These are phyloP conservation scores for Zopfia rhizophila DNA, from an alignment of 2,329 filamentous ascomycete genomes.

Conservation along the genomic window DNA sequence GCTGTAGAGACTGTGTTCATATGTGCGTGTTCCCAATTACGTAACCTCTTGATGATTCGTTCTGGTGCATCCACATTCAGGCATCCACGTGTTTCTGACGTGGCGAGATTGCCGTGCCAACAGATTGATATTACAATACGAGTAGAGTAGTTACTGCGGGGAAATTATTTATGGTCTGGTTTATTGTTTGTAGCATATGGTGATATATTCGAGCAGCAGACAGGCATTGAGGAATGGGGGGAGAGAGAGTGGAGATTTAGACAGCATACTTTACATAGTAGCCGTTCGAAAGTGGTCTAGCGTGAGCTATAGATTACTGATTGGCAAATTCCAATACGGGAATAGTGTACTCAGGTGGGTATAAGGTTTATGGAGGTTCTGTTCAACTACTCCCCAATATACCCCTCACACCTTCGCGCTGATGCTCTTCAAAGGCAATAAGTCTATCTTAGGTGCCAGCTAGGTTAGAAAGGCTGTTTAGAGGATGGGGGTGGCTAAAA, in stretches of 20 bases:
- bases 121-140: constrained; percentile 31
- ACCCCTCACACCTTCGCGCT: constrained; percentile 10
- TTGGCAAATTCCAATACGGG: constrained; percentile 5
- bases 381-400: constrained; percentile 3
- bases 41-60: no score
- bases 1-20: no score
- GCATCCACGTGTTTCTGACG: no score
- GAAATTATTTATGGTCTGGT: constrained; percentile 1
- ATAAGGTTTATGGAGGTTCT: constrained; percentile 4
- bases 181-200: constrained; percentile 2
- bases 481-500: constrained; percentile 5
- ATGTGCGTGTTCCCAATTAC: no score
- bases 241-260: no score
- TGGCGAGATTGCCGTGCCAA: no score
- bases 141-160: constrained; percentile 52
- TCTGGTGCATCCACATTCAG: no score
- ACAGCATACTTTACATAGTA: no score
- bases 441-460: constrained; percentile 56
- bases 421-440: constrained; percentile 54
- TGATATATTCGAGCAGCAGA: constrained; percentile 1
- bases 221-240: constrained; percentile 1
- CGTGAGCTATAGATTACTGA: background rate
- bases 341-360: constrained; percentile 1
- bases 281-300: constrained; percentile 1
- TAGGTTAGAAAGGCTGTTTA: constrained; percentile 43